These are phyloP conservation scores for Rhodotorula babjevae DNA, from an alignment of 768 basidiomycete species.

Conservation along the genomic window DNA sequence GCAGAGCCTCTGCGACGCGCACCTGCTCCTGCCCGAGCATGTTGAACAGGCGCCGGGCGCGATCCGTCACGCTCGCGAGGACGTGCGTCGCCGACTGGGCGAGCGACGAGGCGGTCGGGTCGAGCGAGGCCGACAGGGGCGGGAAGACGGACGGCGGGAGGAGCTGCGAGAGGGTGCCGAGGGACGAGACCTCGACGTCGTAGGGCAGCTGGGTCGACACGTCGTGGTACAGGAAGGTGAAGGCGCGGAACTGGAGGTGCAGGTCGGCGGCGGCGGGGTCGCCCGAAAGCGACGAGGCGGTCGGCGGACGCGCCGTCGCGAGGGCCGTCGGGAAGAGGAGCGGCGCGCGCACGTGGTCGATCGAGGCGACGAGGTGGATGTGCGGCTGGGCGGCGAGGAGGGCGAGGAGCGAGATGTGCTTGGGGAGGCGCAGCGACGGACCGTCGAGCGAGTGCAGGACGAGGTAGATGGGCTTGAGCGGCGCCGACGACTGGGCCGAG, in stretches of 20 bases:
- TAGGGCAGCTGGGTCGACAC: conserved; percentile 78
- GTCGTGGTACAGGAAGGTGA: conserved; percentile 80
- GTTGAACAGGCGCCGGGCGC: conserved; percentile 74
- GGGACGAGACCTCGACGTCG: conserved; percentile 60
- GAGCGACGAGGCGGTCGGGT: conserved; percentile 20
- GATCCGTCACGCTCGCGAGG: conserved; percentile 77
- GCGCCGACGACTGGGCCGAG: conserved; percentile 43
- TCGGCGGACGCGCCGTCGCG: conserved; percentile 15
- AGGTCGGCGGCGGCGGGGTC: conserved; percentile 53
- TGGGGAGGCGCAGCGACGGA: conserved; percentile 60
- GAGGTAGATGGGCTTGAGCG: conserved; percentile 58
- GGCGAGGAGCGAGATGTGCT: conserved; percentile 63
- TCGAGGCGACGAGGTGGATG: conserved; percentile 76
- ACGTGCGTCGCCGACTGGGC: conserved; percentile 64
- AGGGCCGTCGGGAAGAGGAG: conserved; percentile 71
- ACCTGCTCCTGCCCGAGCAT: conserved; percentile 68
- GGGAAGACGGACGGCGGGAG: conserved; percentile 56
- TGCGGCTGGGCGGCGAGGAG: conserved; percentile 66
- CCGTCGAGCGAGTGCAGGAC: conserved; percentile 87
- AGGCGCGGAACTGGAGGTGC: conserved; percentile 38
- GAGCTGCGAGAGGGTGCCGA: conserved; percentile 30
- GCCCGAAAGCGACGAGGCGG: not conserved
- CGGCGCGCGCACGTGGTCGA: conserved; percentile 80
- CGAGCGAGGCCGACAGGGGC: conserved; percentile 50
- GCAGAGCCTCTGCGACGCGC: conserved; percentile 54